phyloP scores from a whole-genome alignment of 2,329 filamentous ascomycete species.

The Aspergillus chevalieri region DNA sequence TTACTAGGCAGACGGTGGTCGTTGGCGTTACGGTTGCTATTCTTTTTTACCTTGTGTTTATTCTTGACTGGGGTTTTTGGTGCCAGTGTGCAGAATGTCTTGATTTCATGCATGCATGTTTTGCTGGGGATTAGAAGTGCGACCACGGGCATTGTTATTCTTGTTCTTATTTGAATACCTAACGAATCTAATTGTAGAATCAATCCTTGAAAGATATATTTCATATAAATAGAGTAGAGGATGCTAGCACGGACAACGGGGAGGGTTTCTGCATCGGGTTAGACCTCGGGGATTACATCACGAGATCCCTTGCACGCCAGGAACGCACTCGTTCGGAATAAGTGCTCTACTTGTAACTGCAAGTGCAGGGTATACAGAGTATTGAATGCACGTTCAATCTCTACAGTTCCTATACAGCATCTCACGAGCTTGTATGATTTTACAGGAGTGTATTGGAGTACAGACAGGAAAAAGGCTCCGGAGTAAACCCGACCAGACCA shows the following conservation, averaged over 20 bases:
- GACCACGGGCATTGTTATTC: background rate
- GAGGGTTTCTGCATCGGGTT: background rate
- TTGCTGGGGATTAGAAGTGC: background rate
- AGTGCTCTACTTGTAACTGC: background rate
- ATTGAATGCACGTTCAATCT: background rate
- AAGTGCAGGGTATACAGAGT: background rate
- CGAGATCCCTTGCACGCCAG: background rate
- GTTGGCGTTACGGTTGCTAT: background rate
- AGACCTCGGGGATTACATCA: background rate
- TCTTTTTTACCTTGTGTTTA: background rate
- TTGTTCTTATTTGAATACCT: conserved; percentile 3
- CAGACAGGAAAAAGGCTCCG: too few relatives aligned
- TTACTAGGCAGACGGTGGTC: background rate
- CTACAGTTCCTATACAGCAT: too few relatives aligned
- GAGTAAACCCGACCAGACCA: background rate
- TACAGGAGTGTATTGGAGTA: too few relatives aligned
- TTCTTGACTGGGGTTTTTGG: too few relatives aligned
- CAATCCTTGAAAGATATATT: background rate
- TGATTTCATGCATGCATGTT: background rate
- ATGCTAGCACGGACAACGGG: background rate
- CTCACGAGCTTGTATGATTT: too few relatives aligned
- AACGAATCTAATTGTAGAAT: background rate
- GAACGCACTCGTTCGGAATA: background rate
- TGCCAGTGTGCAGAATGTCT: background rate
- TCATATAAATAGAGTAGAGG: background rate